Evolutionary conservation across 768 basidiomycete genomes (phyloP), one percentile per base, ranked within the genome.

Genomic region (Mycena galopus): DNA sequence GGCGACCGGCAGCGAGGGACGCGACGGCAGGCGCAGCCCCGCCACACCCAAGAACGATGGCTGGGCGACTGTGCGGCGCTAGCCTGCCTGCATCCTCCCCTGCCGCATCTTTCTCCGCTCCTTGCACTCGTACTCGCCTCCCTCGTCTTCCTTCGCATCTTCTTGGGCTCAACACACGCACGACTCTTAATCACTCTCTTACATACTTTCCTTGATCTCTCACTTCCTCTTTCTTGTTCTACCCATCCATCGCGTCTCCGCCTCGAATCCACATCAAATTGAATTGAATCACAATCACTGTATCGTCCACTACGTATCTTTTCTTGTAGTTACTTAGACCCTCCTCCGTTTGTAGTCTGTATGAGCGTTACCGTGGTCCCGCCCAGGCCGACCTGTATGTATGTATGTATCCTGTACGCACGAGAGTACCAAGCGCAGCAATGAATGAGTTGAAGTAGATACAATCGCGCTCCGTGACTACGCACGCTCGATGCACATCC

Each of bases 1-100:
- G 50, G 73, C 65, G 29, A 71, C 69, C 0, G 73, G 73, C n/a
- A 74, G 73, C 65, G 73, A 74, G 47, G 69, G 69, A 8, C 65
- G 67, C 47, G 32, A 19, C 21, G 55, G 39, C 25, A 4, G n/a
- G 2, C n/a, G 30, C 37, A 57, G 33, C 4, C 19, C 33, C 1
- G 44, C 37, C 10, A 21, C 50, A 2, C 27, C 33, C 53, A 60
- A 67, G 47, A 63, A 63, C 37, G 58, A 44, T 21, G 73, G 64
- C 44, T 73, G 73, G 73, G n/a, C 68, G 37, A 70, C 63, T 27
- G 50, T 51, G 10, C 50, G 50, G 9, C 50, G 50, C 23, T 51
- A 27, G 25, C 39, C 14, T 35, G 33, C 33, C 14, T 35, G 33
- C 33, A 35, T 35, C 33, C 12, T 35, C 33, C 9, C 11, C 50